phyloP scores from a whole-genome alignment of 495 filamentous ascomycete species.

The Aspergillus cristatus region DNA sequence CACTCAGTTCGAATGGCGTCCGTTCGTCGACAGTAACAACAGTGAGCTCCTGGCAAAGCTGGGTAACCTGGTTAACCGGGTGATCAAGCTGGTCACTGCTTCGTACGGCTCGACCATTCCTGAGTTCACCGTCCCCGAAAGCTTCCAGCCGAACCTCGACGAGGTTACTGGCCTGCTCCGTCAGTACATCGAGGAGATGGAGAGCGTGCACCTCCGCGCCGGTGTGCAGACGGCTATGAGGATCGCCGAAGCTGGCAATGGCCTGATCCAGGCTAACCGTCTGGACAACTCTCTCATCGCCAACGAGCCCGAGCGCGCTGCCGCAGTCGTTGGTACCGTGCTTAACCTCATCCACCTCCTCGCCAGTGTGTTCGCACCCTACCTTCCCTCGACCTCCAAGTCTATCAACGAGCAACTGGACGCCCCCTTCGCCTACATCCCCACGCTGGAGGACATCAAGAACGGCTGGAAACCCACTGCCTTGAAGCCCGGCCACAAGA shows the following conservation, averaged over 20 bases:
- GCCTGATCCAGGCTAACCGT: slow-evolving; percentile 69
- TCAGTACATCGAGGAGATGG: slow-evolving; percentile 64
- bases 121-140: slow-evolving; percentile 44
- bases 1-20: slow-evolving; percentile 80
- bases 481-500: slow-evolving; percentile 64
- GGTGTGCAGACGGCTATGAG: slow-evolving; percentile 63
- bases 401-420: slow-evolving; percentile 70
- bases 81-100: slow-evolving; percentile 82
- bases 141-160: slow-evolving; percentile 35
- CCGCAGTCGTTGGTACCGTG: slow-evolving; percentile 69
- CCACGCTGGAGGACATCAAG: slow-evolving; percentile 35
- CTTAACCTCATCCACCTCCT: slow-evolving; percentile 77
- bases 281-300: slow-evolving; percentile 74
- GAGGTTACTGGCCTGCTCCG: slow-evolving; percentile 53
- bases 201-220: slow-evolving; percentile 65
- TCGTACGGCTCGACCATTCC: slow-evolving; percentile 63
- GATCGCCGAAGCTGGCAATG: slow-evolving; percentile 66
- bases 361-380: slow-evolving; percentile 66
- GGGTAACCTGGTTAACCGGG: slow-evolving; percentile 88
- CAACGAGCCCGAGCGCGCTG: slow-evolving; percentile 61
- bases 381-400: slow-evolving; percentile 71
- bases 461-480: slow-evolving; percentile 49
- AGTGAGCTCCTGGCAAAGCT: slow-evolving; percentile 82
- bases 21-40: slow-evolving; percentile 83
- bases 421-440: slow-evolving; percentile 54